Evolutionary conservation across 208 protist genomes (phyloP), one percentile per base, ranked within the genome.

Genomic region (Trypanosoma melophagium): DNA sequence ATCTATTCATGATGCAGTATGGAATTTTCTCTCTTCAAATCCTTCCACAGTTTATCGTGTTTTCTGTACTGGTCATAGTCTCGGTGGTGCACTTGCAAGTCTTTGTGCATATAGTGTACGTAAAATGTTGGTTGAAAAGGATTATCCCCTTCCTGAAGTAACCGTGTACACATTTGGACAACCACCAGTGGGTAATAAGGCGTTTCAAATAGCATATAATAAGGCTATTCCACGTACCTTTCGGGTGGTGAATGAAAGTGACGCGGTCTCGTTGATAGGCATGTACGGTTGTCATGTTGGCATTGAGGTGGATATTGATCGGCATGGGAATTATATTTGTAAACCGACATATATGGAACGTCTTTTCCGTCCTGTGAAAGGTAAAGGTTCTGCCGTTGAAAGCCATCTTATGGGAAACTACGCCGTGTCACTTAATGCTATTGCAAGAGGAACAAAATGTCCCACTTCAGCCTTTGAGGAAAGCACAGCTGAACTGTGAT

Each of bases 121-220:
- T 9, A 47, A 63, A 59, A 62, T 81, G 65, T 77, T 96, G 38
- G 28, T 49, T 5, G 35, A 60, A 24, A 68, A 87, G 25, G 51
- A 87, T 49, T 96, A 96, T 67, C 77, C 85, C 0, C 76, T 94
- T 35, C 60, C 80, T 0, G 84, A 91, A 24, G 80, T 93, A 21
- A 95, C 86, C 0, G 88, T 94, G 21, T 97, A 97, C 80, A 97
- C 89, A 16, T 97, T 84, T 72, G 93, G 93, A 19, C 87, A 91
- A 71, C 93, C 93, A 16, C 89, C 87, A 21, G 25, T 96, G 17
- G 90, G 93, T 21, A 97, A 97, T 69, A 61, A 44, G 21, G 74
- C 73, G 7, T 97, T 95, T 62, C 73, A 79, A 41, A 57, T 56
- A 13, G 58, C 79, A 10, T 97, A 95, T 80, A 79, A 97, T 76